phyloP scores from a whole-genome alignment of 2,329 filamentous ascomycete species.

The Talaromyces sp. region DNA sequence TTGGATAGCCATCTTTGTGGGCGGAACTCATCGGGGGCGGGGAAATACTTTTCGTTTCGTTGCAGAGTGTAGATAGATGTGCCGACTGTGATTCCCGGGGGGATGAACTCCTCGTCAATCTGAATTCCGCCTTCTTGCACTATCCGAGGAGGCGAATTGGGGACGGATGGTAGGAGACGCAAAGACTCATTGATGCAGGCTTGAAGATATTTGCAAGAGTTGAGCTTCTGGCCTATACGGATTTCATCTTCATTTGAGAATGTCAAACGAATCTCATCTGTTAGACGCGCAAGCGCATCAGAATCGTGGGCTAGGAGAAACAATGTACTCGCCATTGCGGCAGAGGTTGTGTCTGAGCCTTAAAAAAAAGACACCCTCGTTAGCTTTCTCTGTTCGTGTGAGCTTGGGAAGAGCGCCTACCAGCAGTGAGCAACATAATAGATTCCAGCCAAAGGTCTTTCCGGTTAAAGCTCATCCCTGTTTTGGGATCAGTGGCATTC shows the following conservation, averaged over 20 bases:
- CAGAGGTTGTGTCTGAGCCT: conserved; percentile 46
- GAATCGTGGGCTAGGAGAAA: conserved; percentile 46
- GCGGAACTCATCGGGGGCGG: conserved; percentile 30
- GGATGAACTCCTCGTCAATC: conserved; percentile 37
- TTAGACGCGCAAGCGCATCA: conserved; percentile 31
- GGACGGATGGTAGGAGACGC: conserved; percentile 35
- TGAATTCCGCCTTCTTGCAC: conserved; percentile 31
- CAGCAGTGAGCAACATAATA: conserved; percentile 7
- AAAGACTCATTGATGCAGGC: conserved; percentile 47
- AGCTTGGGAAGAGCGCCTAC: background rate
- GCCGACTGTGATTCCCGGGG: conserved; percentile 36
- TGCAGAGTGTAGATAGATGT: conserved; percentile 38
- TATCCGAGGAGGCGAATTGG: conserved; percentile 32
- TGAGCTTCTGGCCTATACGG: conserved; percentile 34
- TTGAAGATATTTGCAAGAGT: conserved; percentile 42
- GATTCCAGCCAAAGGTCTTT: conserved; percentile 14
- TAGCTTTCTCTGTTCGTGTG: background rate
- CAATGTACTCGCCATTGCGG: conserved; percentile 39
- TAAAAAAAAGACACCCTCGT: background rate
- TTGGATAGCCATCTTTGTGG: conserved; percentile 41
- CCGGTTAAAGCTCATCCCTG: background rate
- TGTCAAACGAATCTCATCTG: conserved; percentile 36
- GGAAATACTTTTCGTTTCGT: conserved; percentile 36
- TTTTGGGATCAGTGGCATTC: conserved; percentile 11
- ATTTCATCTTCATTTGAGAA: conserved; percentile 44